phyloP scores from a whole-genome alignment of 179 eudicot species.

The Dionaea muscipula region DNA sequence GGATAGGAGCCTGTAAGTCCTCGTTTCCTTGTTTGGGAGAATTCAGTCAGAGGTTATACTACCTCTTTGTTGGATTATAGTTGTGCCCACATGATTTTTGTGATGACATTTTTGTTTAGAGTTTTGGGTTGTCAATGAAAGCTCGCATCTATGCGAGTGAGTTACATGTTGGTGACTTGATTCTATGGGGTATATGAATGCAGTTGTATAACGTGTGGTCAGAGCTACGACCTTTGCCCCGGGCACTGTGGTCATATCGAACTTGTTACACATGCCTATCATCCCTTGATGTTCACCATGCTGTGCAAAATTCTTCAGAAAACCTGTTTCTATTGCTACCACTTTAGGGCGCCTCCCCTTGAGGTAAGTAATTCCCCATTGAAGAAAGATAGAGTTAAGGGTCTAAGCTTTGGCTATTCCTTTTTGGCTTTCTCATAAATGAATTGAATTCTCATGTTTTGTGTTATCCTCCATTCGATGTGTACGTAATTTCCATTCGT shows the following conservation, averaged over 20 bases:
- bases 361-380: conserved; percentile 27
- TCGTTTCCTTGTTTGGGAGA: not conserved
- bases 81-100: too few relatives aligned
- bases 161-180: not conserved
- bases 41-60: too few relatives aligned
- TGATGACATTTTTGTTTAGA: too few relatives aligned
- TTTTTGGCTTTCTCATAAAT: not conserved
- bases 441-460: not conserved
- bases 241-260: conserved; percentile 98
- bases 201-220: conserved; percentile 85
- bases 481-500: not conserved
- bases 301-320: conserved; percentile 42
- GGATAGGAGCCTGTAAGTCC: conserved; percentile 37
- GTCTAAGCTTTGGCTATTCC: not conserved
- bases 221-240: conserved; percentile 41
- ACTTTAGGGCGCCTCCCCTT: conserved; percentile 29
- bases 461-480: not conserved
- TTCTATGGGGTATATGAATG: conserved; percentile 10
- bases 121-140: too few relatives aligned
- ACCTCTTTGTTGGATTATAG: too few relatives aligned
- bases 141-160: too few relatives aligned
- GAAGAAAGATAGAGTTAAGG: not conserved
- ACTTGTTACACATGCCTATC: conserved; percentile 51
- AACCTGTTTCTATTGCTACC: conserved; percentile 70
- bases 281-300: conserved; percentile 56